Evolutionary conservation across 139 green algal species (phyloP), one percentile per base, ranked within the genome.

Genomic region (Coccomyxa sp.): DNA sequence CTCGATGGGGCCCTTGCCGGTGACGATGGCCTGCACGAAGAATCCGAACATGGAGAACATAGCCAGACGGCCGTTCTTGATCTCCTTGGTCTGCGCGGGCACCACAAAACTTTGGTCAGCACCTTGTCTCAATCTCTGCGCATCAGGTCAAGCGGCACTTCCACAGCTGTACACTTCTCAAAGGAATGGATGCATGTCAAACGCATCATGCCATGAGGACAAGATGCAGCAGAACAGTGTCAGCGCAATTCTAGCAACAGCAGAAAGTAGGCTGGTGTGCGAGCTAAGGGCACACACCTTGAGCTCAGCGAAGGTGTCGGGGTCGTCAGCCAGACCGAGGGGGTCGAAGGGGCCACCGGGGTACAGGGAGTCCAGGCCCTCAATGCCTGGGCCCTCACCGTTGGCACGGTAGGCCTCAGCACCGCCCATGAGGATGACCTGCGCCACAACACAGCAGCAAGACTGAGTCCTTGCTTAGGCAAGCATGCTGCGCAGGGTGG

Each of bases 271-370:
- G 38, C 38, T 51, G 38, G 38, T 51, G 38, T 7, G 38, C 38
- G 38, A 51, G 38, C 38, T 51, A 51, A 51, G 38, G 38, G 21
- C 21, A 25, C 63, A 71, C 63, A 95, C 89, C 92, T 89, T 91
- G 57, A 96, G 92, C 92, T 97, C 94, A 79, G 94, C 91, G 57
- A 97, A 92, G 86, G 93, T 93, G 89, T 97, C 94, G 80, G 95
- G 95, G 94, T 98, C 95, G 89, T 98, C 95, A 91, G 95, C 95
- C 87, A 98, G 91, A 86, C 94, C 94, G 83, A 98, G 90, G 87
- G 95, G 95, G 93, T 98, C 95, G 81, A 95, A 95, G 14, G 71
- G 71, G 27, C 71, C 71, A 38, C 71, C 71, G 67, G 92, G 91
- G 91, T 95, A 92, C 68, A 94, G 87, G 71, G 81, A 60, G 86